A percentile compares a stretch with the other conserved stretches of the same genome.
Evolutionary conservation across 1,139 yeast genomes (phyloP).

Genomic region (Yamadazyma spencermartinsiae): DNA sequence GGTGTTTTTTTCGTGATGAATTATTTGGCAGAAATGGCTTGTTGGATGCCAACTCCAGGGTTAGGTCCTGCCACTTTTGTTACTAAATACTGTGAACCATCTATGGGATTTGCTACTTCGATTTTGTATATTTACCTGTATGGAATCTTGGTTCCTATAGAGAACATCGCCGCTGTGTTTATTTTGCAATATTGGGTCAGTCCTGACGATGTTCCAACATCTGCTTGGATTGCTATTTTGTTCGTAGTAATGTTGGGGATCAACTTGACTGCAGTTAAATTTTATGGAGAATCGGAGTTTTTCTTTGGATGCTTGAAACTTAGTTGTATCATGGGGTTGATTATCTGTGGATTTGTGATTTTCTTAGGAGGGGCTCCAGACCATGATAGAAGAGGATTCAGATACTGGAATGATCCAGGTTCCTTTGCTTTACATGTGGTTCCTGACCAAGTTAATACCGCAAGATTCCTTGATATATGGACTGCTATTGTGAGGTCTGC

Average conservation of each 20-base stretch:
- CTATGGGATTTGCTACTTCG: conserved; percentile 73
- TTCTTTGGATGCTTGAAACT: conserved; percentile 30
- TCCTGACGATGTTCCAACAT: conserved; percentile 23
- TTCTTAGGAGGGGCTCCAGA: conserved; percentile 34
- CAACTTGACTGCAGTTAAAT: conserved; percentile 27
- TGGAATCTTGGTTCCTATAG: conserved; percentile 78
- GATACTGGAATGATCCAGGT: conserved; percentile 29
- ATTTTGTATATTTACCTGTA: conserved; percentile 75
- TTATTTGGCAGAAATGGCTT: conserved; percentile 78
- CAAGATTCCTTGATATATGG: conserved; percentile 30
- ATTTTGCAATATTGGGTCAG: conserved; percentile 68
- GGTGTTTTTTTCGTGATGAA: conserved; percentile 63
- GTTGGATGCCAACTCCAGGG: conserved; percentile 64
- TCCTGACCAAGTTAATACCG: conserved; percentile 20
- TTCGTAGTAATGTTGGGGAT: conserved; percentile 23
- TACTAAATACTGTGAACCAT: conserved; percentile 54
- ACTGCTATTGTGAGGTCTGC: conserved; percentile 29
- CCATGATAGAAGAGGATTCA: conserved; percentile 27
- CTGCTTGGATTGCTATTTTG: conserved; percentile 30
- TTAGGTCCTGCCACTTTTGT: conserved; percentile 56
- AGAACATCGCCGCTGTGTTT: conserved; percentile 76
- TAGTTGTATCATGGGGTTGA: conserved; percentile 25
- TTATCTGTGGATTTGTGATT: conserved; percentile 27
- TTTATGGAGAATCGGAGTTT: conserved; percentile 36
- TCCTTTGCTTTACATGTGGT: conserved; percentile 23